Base-by-base conservation (phyloP, 2,329 filamentous ascomycete genomes). In the Claviceps sp. region DNA sequence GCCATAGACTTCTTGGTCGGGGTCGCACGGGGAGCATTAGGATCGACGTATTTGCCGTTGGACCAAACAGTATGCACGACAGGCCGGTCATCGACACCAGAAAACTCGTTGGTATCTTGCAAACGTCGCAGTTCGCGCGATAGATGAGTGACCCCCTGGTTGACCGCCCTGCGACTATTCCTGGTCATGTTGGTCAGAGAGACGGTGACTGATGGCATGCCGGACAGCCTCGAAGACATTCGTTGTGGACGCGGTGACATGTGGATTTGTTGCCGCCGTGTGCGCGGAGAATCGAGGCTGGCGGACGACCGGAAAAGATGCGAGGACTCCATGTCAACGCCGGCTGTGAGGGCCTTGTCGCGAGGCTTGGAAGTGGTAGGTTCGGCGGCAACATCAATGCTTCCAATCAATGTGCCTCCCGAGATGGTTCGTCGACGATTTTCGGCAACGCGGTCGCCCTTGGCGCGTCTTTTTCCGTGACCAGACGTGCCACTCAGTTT, bases 101-200 rank as follows among this genome's bases (percentile, higher is more conserved):
- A 69, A 55, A 74, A 84, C 59, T 84, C 81, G 53, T 81, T 77
- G 54, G 82, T 78, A 65, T 85, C 76, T 66, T 77, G 72, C 50
- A 88, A 63, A 55, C 77, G 72, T 63, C 70, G 67, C 30, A 84
- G 63, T 60, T 85, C 82, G 54, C 82, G 77, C 38, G 75, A 67
- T 57, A 79, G 65, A 52, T 71, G 72, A 26, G 67, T 59, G 24
- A 73, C 60, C 16, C 67, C 67, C 57, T 74, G 74, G 52, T 79
- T 75, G 48, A 75, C 65, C 8, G 70, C 68, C 59, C 79, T 78
- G 57, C 77, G 73, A 51, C 76, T 71, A 48, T 81, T 76, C 66
- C 87, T 88, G 54, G 79, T 74, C 26, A 85, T 64, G 24, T 74
- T 71, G 48, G 75, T 76, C 56, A 72, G 66, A 61, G 72, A 80